These are phyloP conservation scores for Aspergillus versicolor DNA, from an alignment of 2,329 filamentous ascomycete species.

Conservation along the genomic window DNA sequence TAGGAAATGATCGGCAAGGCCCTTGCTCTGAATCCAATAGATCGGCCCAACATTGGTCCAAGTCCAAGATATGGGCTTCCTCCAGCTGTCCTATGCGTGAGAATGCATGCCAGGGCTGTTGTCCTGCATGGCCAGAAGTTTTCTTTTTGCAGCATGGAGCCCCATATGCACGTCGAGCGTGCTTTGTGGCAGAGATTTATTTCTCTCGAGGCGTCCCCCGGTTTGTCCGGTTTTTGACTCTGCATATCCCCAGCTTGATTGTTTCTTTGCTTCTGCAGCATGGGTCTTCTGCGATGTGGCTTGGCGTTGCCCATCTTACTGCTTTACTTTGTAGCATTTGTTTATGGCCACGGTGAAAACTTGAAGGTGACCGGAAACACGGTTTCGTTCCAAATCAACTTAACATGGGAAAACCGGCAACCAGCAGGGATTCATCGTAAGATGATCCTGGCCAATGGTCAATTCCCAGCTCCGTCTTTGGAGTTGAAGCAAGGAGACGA, in stretches of 20 bases:
- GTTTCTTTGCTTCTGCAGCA: background rate
- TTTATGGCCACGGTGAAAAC: conserved; percentile 2
- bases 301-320: conserved; percentile 10
- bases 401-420: conserved; percentile 32
- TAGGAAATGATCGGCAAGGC: background rate
- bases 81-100: background rate
- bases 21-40: background rate
- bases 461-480: conserved; percentile 29
- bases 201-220: background rate
- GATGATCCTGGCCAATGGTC: conserved; percentile 28
- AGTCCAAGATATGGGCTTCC: background rate
- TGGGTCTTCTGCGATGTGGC: conserved; percentile 7
- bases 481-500: conserved; percentile 27
- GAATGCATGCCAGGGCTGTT: background rate
- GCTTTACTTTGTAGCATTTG: conserved; percentile 10
- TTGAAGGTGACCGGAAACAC: conserved; percentile 12
- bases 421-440: conserved; percentile 29
- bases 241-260: no score
- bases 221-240: background rate
- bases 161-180: background rate
- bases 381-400: conserved; percentile 29
- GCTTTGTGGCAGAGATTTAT: background rate
- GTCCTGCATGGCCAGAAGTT: background rate
- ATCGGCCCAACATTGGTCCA: background rate
- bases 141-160: background rate